Conservation (phyloP, 2,329 filamentous ascomycete genomes). For the Hypoxylon sp. region DNA sequence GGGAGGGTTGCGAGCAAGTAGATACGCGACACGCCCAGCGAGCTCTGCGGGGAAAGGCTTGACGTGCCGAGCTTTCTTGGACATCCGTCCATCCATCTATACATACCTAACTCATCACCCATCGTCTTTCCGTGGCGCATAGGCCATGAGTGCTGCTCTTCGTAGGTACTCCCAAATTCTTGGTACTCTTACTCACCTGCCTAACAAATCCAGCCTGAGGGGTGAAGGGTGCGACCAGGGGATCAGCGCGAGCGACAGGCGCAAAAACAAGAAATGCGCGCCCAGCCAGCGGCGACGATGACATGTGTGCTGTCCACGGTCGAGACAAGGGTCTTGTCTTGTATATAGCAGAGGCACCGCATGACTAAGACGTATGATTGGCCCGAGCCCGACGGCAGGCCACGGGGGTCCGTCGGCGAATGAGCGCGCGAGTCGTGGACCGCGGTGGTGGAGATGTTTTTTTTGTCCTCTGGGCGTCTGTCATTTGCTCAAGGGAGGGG, state of each 20-base stretch:
- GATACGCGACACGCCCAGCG: background rate
- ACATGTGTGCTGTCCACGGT: constrained; percentile 18
- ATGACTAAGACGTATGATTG: constrained; percentile 36
- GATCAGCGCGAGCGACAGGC: background rate
- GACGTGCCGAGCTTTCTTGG: background rate
- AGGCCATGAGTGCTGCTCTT: too few relatives aligned
- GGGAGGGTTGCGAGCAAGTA: background rate
- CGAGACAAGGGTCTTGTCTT: constrained; percentile 28
- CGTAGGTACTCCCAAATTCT: too few relatives aligned
- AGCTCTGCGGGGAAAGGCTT: background rate
- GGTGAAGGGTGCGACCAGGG: background rate
- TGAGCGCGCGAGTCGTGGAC: background rate
- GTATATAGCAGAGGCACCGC: constrained; percentile 29
- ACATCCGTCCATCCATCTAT: background rate
- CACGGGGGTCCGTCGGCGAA: constrained; percentile 13
- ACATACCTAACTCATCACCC: background rate
- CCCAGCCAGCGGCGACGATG: background rate
- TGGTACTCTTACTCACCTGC: background rate
- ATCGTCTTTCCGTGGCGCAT: too few relatives aligned
- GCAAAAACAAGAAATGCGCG: constrained; percentile 18
- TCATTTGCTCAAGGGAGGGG: too few relatives aligned
- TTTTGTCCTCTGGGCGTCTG: too few relatives aligned
- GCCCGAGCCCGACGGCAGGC: constrained; percentile 21
- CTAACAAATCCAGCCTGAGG: background rate
- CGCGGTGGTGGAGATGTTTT: background rate